Evolutionary conservation across 2,329 filamentous ascomycete species (phyloP).

Genomic region (Akanthomyces lecanii): DNA sequence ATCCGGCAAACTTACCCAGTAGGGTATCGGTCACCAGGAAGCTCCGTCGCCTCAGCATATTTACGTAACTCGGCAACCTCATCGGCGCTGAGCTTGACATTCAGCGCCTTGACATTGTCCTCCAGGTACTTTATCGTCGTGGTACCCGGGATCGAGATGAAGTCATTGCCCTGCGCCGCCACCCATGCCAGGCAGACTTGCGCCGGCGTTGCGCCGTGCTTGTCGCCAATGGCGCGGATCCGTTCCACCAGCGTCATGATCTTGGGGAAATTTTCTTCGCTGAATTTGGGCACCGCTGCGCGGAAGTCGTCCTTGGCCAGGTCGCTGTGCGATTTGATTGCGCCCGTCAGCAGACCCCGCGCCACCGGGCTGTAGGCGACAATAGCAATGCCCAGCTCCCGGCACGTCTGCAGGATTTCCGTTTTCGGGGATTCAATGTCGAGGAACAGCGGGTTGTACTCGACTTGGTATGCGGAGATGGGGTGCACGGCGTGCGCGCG

Average conservation of each 20-base stretch:
- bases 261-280: slow-evolving; percentile 30
- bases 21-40: slow-evolving; percentile 26
- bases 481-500: slow-evolving; percentile 47
- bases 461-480: slow-evolving; percentile 49
- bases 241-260: slow-evolving; percentile 50
- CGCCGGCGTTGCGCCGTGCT: slow-evolving; percentile 50
- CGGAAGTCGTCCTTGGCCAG: slow-evolving; percentile 41
- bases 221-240: slow-evolving; percentile 45
- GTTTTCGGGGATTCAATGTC: slow-evolving; percentile 53
- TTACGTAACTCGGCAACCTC: slow-evolving; percentile 33
- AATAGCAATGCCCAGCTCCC: slow-evolving; percentile 54
- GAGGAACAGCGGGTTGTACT: slow-evolving; percentile 51
- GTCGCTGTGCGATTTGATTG: slow-evolving; percentile 41
- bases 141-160: slow-evolving; percentile 56
- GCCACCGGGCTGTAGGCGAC: slow-evolving; percentile 58
- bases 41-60: slow-evolving; percentile 25
- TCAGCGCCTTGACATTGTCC: slow-evolving; percentile 37
- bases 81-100: slow-evolving; percentile 30
- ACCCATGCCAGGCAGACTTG: slow-evolving; percentile 63
- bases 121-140: slow-evolving; percentile 44
- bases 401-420: slow-evolving; percentile 48
- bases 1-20: slow-evolving; percentile 1
- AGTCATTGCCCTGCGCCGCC: slow-evolving; percentile 53
- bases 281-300: slow-evolving; percentile 21
- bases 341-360: slow-evolving; percentile 53